Percentiles rank a stretch among this genome's conserved stretches.
phyloP scores from a whole-genome alignment of 352 stramenopile genomes.

The Albugo laibachii region DNA sequence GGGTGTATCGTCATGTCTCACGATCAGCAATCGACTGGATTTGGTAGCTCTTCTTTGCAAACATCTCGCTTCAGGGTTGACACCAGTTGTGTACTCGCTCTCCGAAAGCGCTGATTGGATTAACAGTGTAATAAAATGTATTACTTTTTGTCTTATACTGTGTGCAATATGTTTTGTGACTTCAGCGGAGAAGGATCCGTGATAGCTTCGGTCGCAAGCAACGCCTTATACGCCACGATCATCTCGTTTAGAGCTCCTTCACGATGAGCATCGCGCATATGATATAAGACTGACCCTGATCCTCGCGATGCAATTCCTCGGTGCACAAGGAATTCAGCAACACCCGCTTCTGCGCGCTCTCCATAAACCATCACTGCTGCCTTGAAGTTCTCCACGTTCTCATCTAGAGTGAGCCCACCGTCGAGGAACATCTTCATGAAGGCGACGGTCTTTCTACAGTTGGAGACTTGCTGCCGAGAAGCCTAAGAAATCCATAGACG shows the following conservation, averaged over 20 bases:
- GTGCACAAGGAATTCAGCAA: neutral
- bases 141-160: too few species aligned
- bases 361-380: neutral
- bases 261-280: neutral
- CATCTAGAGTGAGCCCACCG: neutral
- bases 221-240: too few species aligned
- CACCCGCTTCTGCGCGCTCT: too few species aligned
- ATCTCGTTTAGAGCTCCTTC: too few species aligned
- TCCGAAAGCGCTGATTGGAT: slow-evolving; percentile 63
- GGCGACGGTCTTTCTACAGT: neutral
- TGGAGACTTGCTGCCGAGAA: neutral
- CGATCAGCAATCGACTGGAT: slow-evolving; percentile 44
- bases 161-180: too few species aligned
- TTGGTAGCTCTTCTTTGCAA: slow-evolving; percentile 45
- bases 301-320: neutral
- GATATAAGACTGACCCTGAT: neutral
- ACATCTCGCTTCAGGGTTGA: slow-evolving; percentile 44
- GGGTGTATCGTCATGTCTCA: slow-evolving; percentile 21
- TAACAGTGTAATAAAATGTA: too few species aligned
- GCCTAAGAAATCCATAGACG: neutral
- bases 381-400: neutral
- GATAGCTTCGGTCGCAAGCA: too few species aligned
- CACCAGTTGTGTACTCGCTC: slow-evolving; percentile 46
- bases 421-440: slow-evolving; percentile 1
- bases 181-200: too few species aligned